Evolutionary conservation across 345 rosid species (phyloP).

Genomic region (Clausena lansium): DNA sequence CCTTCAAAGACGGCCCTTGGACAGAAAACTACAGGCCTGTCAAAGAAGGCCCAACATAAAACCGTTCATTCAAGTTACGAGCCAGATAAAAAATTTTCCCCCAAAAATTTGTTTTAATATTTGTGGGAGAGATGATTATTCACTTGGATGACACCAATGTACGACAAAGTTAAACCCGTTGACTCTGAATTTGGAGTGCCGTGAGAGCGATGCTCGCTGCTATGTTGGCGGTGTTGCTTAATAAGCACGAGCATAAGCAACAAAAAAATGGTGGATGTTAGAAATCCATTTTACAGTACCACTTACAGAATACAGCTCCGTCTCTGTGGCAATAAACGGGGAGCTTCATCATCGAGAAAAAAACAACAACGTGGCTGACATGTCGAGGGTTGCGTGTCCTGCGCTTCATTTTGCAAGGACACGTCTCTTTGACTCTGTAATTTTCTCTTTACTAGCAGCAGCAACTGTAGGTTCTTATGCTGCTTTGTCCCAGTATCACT

Average conservation of each 20-base stretch:
- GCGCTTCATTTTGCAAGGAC: neutral
- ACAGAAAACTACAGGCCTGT: neutral
- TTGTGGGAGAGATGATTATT: too few species aligned
- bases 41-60: neutral
- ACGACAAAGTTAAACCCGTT: neutral
- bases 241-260: neutral
- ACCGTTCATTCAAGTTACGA: neutral
- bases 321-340: neutral
- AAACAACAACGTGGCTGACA: neutral
- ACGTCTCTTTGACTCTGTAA: constrained; percentile 2
- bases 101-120: too few species aligned
- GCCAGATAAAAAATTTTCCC: too few species aligned
- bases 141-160: neutral
- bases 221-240: neutral
- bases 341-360: neutral
- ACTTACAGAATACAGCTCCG: neutral
- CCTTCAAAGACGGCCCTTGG: neutral
- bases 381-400: neutral
- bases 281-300: neutral
- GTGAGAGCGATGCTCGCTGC: neutral
- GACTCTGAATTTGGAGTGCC: neutral
- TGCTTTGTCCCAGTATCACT: neutral
- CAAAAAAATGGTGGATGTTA: neutral
- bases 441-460: neutral
- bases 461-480: neutral